These are phyloP conservation scores for Metschnikowia bowlesiae DNA, from an alignment of 805 yeast genomes.

Conservation along the genomic window DNA sequence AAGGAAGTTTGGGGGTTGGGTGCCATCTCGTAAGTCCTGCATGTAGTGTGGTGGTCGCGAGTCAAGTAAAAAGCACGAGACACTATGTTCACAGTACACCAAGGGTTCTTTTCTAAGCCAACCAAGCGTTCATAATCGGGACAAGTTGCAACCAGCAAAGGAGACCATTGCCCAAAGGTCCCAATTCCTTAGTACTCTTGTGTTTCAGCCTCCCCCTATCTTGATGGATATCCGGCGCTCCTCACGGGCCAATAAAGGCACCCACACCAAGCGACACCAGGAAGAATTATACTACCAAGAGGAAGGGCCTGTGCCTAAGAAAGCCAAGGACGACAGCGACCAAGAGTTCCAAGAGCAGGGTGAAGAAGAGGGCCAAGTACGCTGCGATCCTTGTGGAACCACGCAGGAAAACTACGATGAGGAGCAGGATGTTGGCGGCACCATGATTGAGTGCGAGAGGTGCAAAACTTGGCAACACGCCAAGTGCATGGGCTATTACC, in stretches of 20 bases:
- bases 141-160: neutral
- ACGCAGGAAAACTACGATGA: slow-evolving; percentile 55
- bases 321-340: neutral
- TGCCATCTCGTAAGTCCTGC: too few relatives aligned
- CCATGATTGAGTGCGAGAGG: slow-evolving; percentile 61
- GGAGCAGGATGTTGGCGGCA: slow-evolving; percentile 48
- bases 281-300: slow-evolving; percentile 18
- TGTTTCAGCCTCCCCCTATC: neutral
- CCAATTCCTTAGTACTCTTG: too few relatives aligned
- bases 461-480: slow-evolving; percentile 75
- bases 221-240: slow-evolving; percentile 27
- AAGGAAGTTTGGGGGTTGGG: too few relatives aligned
- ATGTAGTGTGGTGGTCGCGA: too few relatives aligned
- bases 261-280: slow-evolving; percentile 29
- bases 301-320: slow-evolving; percentile 9
- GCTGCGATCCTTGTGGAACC: slow-evolving; percentile 61
- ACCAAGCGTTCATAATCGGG: too few relatives aligned
- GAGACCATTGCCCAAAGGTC: too few relatives aligned
- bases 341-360: neutral
- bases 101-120: too few relatives aligned
- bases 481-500: slow-evolving; percentile 50
- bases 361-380: slow-evolving; percentile 39
- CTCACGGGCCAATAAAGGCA: slow-evolving; percentile 36
- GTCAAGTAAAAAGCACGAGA: too few relatives aligned
- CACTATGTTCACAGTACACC: too few relatives aligned